Conservation (phyloP, 768 basidiomycete genomes). For the Kwoniella europaea region DNA sequence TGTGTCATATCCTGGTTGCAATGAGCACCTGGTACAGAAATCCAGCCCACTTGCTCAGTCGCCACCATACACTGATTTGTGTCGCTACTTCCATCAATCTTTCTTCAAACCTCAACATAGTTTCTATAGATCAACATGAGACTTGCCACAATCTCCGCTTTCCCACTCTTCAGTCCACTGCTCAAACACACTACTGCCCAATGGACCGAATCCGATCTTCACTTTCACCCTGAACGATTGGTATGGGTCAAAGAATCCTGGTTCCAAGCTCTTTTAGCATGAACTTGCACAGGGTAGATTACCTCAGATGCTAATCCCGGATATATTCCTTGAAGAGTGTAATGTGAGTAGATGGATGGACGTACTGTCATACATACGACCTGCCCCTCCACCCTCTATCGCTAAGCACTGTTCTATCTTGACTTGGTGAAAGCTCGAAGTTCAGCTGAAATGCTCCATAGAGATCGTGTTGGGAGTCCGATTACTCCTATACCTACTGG, state of each 20-base stretch:
- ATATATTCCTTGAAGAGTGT: not conserved
- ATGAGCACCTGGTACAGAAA: too few species aligned
- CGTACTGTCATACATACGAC: not conserved
- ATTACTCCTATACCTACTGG: constrained; percentile 4
- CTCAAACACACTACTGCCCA: not conserved
- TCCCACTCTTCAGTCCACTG: not conserved
- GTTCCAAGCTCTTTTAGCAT: not conserved
- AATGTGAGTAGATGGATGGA: not conserved
- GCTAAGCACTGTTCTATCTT: too few species aligned
- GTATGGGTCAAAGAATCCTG: not conserved
- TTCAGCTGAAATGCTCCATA: not conserved
- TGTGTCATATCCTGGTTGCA: too few species aligned
- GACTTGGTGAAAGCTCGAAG: too few species aligned
- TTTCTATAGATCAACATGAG: not conserved
- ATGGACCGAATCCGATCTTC: not conserved
- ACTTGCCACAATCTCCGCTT: not conserved
- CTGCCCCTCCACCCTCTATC: too few species aligned
- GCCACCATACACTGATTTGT: too few species aligned
- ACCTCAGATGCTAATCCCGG: not conserved
- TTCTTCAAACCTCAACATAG: too few species aligned
- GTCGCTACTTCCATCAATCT: too few species aligned
- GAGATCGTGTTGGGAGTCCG: constrained; percentile 7
- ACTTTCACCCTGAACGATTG: not conserved
- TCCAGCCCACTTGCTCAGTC: too few species aligned
- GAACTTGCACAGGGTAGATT: not conserved